Evolutionary conservation across 352 stramenopile genomes (phyloP).

Genomic region (Ophiocytium majus): DNA sequence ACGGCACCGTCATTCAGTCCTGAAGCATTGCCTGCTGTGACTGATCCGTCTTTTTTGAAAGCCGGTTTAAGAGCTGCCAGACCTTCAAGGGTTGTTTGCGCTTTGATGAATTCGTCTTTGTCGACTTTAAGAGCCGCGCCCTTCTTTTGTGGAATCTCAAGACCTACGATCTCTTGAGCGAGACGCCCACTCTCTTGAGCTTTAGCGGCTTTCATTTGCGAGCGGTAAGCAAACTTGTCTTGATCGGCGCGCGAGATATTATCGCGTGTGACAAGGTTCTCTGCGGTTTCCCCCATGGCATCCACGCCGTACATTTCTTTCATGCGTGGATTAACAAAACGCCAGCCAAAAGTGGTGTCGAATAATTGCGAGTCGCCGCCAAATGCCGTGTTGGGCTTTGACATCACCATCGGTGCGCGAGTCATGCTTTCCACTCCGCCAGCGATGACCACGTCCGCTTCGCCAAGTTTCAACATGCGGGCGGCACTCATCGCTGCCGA

Average conservation of each 20-base stretch:
- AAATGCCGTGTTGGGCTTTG: conserved; percentile 1
- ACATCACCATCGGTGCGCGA: conserved; percentile 16
- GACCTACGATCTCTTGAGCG: conserved; percentile 76
- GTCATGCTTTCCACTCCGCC: conserved; percentile 26
- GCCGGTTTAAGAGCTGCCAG: conserved; percentile 53
- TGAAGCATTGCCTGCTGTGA: conserved; percentile 57
- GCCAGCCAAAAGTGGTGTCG: conserved; percentile 26
- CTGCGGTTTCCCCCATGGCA: conserved; percentile 14
- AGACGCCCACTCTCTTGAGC: conserved; percentile 72
- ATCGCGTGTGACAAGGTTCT: neutral
- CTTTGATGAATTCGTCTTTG: conserved; percentile 56
- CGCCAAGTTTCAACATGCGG: neutral
- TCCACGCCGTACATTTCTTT: conserved; percentile 1
- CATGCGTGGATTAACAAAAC: conserved; percentile 26
- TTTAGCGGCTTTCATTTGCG: conserved; percentile 67
- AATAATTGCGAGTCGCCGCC: conserved; percentile 12
- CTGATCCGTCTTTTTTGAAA: conserved; percentile 59
- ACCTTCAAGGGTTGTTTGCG: conserved; percentile 43
- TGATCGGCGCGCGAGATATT: neutral
- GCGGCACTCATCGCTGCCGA: conserved; percentile 11
- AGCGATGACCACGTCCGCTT: conserved; percentile 14
- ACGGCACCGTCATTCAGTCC: conserved; percentile 78
- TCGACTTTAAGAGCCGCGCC: conserved; percentile 34
- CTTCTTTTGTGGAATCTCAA: conserved; percentile 54
- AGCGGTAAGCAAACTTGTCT: conserved; percentile 42